Evolutionary conservation across 2,329 filamentous ascomycete genomes (phyloP).

Genomic region (Pezicula radicicola): DNA sequence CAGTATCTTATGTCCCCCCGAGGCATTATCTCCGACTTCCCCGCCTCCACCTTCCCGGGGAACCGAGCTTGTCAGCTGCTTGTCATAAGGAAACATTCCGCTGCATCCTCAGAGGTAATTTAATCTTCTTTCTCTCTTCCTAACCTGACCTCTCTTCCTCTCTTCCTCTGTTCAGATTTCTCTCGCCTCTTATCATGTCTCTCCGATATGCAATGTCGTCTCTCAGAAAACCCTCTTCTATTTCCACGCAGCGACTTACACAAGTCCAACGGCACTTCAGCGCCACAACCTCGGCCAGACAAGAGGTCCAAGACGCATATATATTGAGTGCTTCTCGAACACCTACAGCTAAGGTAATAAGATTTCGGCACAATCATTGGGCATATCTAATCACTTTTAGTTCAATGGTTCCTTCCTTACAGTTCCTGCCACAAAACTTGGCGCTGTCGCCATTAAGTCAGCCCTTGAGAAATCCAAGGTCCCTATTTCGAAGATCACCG

Average conservation of each 20-base stretch:
- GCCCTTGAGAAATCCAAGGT: conserved; percentile 84
- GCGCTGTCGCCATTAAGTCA: conserved; percentile 86
- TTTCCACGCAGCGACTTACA: conserved; percentile 36
- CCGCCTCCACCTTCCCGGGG: neutral
- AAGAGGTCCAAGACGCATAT: conserved; percentile 86
- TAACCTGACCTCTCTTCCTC: neutral
- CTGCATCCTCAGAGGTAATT: neutral
- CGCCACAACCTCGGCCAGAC: conserved; percentile 40
- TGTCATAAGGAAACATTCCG: neutral
- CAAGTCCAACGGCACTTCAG: conserved; percentile 49
- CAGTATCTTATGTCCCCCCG: too few relatives aligned
- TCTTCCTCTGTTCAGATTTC: neutral
- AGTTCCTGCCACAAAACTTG: conserved; percentile 83
- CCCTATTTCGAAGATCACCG: conserved; percentile 75
- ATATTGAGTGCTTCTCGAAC: conserved; percentile 89
- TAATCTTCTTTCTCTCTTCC: neutral
- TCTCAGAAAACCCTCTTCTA: conserved; percentile 12
- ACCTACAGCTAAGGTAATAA: conserved; percentile 78
- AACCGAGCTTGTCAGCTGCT: neutral
- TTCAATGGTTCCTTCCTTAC: conserved; percentile 91
- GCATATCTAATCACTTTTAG: conserved; percentile 40
- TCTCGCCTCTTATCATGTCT: conserved; percentile 26
- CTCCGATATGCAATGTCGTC: conserved; percentile 21
- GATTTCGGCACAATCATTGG: neutral
- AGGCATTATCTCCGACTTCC: neutral